Evolutionary conservation across 139 green algal species (phyloP).

Genomic region (Mesostigma viride): DNA sequence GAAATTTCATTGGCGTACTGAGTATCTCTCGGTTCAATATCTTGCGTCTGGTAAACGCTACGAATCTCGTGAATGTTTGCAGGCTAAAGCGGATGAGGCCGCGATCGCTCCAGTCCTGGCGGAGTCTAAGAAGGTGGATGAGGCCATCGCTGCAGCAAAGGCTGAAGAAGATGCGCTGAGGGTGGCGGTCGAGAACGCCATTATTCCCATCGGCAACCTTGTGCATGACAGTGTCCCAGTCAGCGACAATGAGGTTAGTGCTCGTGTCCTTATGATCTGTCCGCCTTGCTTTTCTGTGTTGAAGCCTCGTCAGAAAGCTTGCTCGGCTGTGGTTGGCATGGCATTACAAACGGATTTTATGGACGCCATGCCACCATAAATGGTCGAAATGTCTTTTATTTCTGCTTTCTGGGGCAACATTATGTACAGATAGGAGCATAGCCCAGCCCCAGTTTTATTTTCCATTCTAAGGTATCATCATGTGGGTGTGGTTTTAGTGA

Average conservation of each 20-base stretch:
- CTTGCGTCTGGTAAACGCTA: too few relatives aligned
- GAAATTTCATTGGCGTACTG: background rate
- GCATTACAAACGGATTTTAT: too few relatives aligned
- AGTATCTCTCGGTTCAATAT: background rate
- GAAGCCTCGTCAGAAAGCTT: too few relatives aligned
- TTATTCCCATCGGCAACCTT: constrained; percentile 88
- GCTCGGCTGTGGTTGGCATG: too few relatives aligned
- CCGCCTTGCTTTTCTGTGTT: too few relatives aligned
- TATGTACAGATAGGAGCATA: too few relatives aligned
- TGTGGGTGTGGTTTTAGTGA: too few relatives aligned
- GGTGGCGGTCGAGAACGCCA: constrained; percentile 47
- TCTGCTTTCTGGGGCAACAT: too few relatives aligned
- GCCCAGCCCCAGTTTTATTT: too few relatives aligned
- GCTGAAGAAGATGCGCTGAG: constrained; percentile 55
- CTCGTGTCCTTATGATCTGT: constrained; percentile 29
- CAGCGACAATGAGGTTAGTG: constrained; percentile 67
- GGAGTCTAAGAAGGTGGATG: constrained; percentile 24
- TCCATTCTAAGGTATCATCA: too few relatives aligned
- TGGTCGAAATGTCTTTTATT: too few relatives aligned
- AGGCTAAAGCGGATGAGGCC: constrained; percentile 68
- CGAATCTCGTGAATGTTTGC: constrained; percentile 51
- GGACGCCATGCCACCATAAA: too few relatives aligned
- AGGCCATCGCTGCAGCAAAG: constrained; percentile 40
- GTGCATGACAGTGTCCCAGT: constrained; percentile 91
- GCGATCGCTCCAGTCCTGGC: constrained; percentile 38